Base-by-base conservation (phyloP, 2,329 filamentous ascomycete genomes). In the Stemphylium beticola region DNA sequence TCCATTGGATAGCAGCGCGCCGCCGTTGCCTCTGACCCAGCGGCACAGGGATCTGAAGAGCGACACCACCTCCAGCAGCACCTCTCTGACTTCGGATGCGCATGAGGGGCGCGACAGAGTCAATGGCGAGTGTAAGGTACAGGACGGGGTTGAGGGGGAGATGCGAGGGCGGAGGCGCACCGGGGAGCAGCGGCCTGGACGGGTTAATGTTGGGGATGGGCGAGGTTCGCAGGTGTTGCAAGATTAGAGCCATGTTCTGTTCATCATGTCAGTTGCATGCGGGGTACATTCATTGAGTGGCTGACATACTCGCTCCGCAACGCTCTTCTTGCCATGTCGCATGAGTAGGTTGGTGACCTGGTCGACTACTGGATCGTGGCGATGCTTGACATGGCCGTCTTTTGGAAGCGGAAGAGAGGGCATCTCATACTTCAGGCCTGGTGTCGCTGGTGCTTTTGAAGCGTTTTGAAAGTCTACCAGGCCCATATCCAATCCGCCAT, bases 311-410 rank as follows among this genome's bases (percentile, higher is more conserved):
- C 87, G 87, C 76, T 99, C 92, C n/a, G 95, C 95, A 74, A 85
- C 84, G 71, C 89, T 89, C 74, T 96, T 85, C 81, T 97, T 96
- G 66, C 95, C 95, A 76, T 98, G 85, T 67, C 83, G 82, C 93
- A 98, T 99, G 60, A 99, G 78, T 65, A 96, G 82, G 73, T 92
- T 93, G 15, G 92, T 96, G 66, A 98, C 83, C 79, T 97, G 95
- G 62, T 89, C 82, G 42, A 98, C 81, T 7, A 97, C 83, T 1
- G 91, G 86, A 72, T 97, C 90, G 73, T 98, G 96, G 68, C 95
- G 86, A 72, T 91, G 82, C 76, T 92, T 90, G 66, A 93, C 78
- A 76, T 91, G 83, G 53, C 82, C 76, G 24, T 82, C 79, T 52
- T 83, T 82, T 9, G 88, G 84, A 47, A 92, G 80, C 6, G 89